These are phyloP conservation scores for Ascosphaera pollenicola DNA, from an alignment of 2,329 filamentous ascomycete species.

Conservation along the genomic window DNA sequence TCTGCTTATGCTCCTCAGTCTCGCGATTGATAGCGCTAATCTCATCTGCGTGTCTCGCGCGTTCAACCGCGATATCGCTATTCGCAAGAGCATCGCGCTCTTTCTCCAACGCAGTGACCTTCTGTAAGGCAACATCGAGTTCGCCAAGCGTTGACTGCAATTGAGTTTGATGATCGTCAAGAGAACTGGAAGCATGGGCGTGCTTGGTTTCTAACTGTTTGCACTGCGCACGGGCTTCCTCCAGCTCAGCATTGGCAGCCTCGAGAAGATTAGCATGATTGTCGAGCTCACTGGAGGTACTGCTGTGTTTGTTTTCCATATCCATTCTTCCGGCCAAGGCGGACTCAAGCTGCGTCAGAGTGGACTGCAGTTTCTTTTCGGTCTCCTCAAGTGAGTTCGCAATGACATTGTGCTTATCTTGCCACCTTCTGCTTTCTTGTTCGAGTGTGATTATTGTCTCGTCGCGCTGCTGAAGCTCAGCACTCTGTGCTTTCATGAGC, in stretches of 20 bases:
- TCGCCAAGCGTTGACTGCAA: conserved; percentile 51
- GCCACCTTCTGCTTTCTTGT: conserved; percentile 50
- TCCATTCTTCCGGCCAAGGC: conserved; percentile 25
- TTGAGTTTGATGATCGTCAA: conserved; percentile 49
- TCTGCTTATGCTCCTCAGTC: conserved; percentile 59
- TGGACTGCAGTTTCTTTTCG: conserved; percentile 49
- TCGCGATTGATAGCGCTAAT: conserved; percentile 44
- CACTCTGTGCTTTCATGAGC: conserved; percentile 21
- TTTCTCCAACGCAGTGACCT: conserved; percentile 26
- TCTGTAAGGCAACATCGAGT: conserved; percentile 43
- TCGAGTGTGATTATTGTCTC: conserved; percentile 44
- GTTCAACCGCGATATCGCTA: conserved; percentile 15
- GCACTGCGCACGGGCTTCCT: background rate
- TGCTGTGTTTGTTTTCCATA: conserved; percentile 12
- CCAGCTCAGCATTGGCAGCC: background rate
- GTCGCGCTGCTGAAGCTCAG: conserved; percentile 17
- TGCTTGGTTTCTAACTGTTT: conserved; percentile 34
- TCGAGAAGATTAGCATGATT: background rate
- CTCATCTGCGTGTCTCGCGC: conserved; percentile 35
- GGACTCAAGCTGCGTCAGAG: conserved; percentile 52
- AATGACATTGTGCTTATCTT: conserved; percentile 49
- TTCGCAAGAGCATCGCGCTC: conserved; percentile 14
- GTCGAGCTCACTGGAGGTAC: background rate
- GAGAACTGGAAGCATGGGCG: conserved; percentile 41
- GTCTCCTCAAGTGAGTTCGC: conserved; percentile 49